Percentiles rank a stretch among this genome's conserved stretches.
These are phyloP conservation scores for Aspergillus nidulans DNA, from an alignment of 495 filamentous ascomycete genomes.

Conservation along the genomic window DNA sequence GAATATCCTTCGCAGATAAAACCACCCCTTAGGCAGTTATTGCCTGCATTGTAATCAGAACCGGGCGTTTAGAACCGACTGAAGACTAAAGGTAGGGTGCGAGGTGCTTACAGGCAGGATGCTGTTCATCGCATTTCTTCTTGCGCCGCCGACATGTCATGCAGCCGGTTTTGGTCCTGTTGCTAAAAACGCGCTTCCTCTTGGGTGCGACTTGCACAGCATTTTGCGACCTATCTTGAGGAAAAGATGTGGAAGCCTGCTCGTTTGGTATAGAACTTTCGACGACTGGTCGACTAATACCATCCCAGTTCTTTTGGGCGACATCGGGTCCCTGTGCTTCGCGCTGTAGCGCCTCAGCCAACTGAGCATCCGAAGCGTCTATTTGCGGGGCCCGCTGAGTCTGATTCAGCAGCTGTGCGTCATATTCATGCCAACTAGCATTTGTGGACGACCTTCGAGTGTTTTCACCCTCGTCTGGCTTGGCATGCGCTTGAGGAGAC, in stretches of 20 bases:
- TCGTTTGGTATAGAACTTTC: conserved; percentile 30
- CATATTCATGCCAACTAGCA: conserved; percentile 39
- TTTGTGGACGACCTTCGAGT: conserved; percentile 26
- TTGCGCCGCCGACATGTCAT: conserved; percentile 91
- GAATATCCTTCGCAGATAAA: conserved; percentile 95
- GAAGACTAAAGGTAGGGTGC: conserved; percentile 7
- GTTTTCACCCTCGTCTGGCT: conserved; percentile 30
- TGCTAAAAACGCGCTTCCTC: conserved; percentile 87
- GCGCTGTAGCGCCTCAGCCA: conserved; percentile 49
- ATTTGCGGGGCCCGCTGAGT: conserved; percentile 44
- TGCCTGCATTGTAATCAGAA: conserved; percentile 51
- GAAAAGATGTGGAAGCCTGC: conserved; percentile 36
- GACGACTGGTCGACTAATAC: conserved; percentile 27
- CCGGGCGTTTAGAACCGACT: conserved; percentile 5
- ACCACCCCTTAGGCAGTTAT: conserved; percentile 86
- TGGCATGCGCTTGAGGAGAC: conserved; percentile 22
- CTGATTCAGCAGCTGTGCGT: conserved; percentile 37
- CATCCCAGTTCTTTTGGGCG: conserved; percentile 27
- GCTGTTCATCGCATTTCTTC: conserved; percentile 97
- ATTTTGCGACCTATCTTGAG: conserved; percentile 34
- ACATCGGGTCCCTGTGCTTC: conserved; percentile 41
- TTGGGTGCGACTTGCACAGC: conserved; percentile 66
- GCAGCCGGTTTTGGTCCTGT: conserved; percentile 95
- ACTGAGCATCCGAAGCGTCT: conserved; percentile 47
- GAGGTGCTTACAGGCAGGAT: conserved; percentile 74